Percentiles rank a stretch among this genome's conserved stretches.
Evolutionary conservation across 2,329 filamentous ascomycete genomes (phyloP).

Genomic region (Aspergillus versicolor): DNA sequence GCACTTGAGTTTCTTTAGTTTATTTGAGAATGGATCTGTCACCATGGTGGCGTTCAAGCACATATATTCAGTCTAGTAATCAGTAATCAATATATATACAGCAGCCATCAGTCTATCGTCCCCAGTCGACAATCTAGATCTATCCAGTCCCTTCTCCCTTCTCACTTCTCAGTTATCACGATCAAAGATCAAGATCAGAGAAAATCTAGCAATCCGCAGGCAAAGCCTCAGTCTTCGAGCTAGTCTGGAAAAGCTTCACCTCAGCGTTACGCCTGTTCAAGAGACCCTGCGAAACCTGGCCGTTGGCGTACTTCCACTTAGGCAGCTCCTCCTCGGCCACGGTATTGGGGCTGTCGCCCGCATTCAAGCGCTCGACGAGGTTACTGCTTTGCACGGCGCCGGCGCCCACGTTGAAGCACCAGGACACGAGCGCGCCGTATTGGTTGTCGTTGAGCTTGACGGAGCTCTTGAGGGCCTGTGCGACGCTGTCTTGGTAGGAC

Average conservation of each 20-base stretch:
- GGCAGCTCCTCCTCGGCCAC: conserved; percentile 37
- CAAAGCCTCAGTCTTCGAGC: neutral
- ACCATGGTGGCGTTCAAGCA: no score
- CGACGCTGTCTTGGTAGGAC: conserved; percentile 42
- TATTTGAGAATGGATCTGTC: no score
- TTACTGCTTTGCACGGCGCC: conserved; percentile 42
- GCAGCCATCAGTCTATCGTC: no score
- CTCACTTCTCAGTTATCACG: no score
- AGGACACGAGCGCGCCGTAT: conserved; percentile 54
- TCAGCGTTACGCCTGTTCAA: conserved; percentile 33
- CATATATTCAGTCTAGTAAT: no score
- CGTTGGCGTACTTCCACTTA: neutral
- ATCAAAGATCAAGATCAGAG: no score
- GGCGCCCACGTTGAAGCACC: conserved; percentile 54
- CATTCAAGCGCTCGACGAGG: conserved; percentile 47
- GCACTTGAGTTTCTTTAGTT: no score
- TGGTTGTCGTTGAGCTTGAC: conserved; percentile 52
- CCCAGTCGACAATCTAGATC: no score
- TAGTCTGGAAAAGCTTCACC: conserved; percentile 40
- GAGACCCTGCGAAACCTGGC: neutral
- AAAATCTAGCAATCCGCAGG: conserved; percentile 8
- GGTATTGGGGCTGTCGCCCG: conserved; percentile 41
- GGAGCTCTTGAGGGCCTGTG: conserved; percentile 30
- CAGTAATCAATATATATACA: no score
- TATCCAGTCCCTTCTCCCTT: no score